These are phyloP conservation scores for Coemansia sp. DNA, from an alignment of 192 early-diverging fungal genomes.

Conservation along the genomic window DNA sequence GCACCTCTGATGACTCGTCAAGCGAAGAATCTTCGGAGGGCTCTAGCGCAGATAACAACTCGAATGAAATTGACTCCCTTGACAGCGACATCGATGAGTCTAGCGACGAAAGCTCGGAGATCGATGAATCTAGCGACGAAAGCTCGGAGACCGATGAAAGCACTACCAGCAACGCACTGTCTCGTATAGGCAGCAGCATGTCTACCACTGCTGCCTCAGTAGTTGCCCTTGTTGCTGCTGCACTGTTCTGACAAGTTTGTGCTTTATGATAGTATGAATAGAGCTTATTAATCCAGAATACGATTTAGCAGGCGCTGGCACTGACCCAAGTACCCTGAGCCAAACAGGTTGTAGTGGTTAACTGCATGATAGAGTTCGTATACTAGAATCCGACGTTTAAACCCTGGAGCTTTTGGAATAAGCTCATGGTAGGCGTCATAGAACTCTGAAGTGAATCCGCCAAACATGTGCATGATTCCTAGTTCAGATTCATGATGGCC, in stretches of 20 bases:
- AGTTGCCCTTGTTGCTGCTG: constrained; percentile 12
- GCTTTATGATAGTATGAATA: too few relatives aligned
- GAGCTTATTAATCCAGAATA: neutral
- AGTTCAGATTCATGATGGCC: constrained; percentile 44
- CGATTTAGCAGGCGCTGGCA: constrained; percentile 17
- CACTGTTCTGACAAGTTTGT: constrained; percentile 16
- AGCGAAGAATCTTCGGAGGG: neutral
- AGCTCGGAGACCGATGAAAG: constrained; percentile 4
- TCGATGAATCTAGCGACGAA: neutral
- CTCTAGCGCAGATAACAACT: neutral
- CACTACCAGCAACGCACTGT: constrained; percentile 17
- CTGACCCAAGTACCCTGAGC: constrained; percentile 14
- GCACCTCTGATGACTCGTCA: neutral
- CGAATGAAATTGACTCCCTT: too few relatives aligned
- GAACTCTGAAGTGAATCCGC: constrained; percentile 18
- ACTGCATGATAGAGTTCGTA: constrained; percentile 43
- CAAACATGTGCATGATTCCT: constrained; percentile 39
- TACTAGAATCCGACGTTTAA: constrained; percentile 16
- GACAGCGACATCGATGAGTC: neutral
- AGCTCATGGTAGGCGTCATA: constrained; percentile 26
- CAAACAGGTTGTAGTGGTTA: constrained; percentile 48
- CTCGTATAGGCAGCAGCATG: neutral
- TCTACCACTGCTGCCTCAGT: constrained; percentile 15
- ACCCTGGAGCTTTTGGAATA: constrained; percentile 25
- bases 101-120: neutral